These are phyloP conservation scores for Sabuloglossum arenarium DNA, from an alignment of 495 filamentous ascomycete species.

Conservation along the genomic window DNA sequence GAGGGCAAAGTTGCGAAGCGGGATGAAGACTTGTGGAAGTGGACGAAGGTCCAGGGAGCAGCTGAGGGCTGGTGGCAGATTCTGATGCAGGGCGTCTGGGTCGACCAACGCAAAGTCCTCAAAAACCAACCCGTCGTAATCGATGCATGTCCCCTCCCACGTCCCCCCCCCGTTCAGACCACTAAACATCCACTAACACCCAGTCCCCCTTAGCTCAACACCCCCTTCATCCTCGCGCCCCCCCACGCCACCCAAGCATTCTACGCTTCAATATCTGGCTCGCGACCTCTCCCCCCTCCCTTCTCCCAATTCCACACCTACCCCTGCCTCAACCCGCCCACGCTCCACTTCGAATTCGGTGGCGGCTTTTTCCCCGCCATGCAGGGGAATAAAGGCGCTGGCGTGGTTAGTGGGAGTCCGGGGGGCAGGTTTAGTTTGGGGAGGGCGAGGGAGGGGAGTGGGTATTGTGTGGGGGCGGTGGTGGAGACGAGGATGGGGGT, in stretches of 20 bases:
- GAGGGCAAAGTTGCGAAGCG: not conserved
- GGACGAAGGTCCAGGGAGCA: constrained; percentile 13
- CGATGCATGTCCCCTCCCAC: constrained; percentile 8
- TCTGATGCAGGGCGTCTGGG: constrained; percentile 17
- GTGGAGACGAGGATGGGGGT: constrained; percentile 12
- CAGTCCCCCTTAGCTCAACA: constrained; percentile 10
- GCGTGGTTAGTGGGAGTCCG: constrained; percentile 8
- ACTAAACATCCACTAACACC: no score
- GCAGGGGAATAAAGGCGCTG: constrained; percentile 7
- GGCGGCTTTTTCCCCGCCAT: constrained; percentile 13
- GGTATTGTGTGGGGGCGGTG: constrained; percentile 18
- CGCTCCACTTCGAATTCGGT: constrained; percentile 14
- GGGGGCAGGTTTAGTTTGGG: constrained; percentile 18
- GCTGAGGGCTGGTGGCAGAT: constrained; percentile 20
- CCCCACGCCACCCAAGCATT: constrained; percentile 16
- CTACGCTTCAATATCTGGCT: constrained; percentile 17
- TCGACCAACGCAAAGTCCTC: constrained; percentile 11
- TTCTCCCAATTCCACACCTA: constrained; percentile 16
- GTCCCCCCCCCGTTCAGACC: not conserved
- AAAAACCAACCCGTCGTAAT: constrained; percentile 17
- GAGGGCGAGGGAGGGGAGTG: constrained; percentile 13
- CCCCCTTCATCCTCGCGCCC: constrained; percentile 19
- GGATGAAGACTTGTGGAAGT: constrained; percentile 9
- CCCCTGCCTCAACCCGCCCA: constrained; percentile 17
- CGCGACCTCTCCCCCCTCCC: constrained; percentile 12